phyloP scores from a whole-genome alignment of 2,329 filamentous ascomycete genomes.

The Nemania sp. region DNA sequence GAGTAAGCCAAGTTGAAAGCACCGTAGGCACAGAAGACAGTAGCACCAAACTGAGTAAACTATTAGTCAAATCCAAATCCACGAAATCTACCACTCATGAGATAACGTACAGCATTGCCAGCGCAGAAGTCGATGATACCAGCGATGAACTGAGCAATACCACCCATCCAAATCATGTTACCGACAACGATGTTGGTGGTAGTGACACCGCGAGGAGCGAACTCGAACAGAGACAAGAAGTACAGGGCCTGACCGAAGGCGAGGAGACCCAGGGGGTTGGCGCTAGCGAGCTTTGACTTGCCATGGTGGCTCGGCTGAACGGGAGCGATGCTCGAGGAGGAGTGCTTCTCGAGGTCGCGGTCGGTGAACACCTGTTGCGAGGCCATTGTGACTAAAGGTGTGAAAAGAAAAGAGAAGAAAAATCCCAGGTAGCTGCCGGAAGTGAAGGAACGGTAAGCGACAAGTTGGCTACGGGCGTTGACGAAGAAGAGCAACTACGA shows the following conservation, averaged over 20 bases:
- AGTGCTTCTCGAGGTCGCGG: slow-evolving; percentile 31
- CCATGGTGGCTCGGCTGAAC: slow-evolving; percentile 18
- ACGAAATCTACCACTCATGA: not conserved
- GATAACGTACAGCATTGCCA: slow-evolving; percentile 33
- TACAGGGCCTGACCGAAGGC: slow-evolving; percentile 43
- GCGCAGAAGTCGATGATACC: slow-evolving; percentile 33
- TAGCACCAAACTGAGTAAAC: slow-evolving; percentile 39
- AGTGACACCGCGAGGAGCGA: slow-evolving; percentile 28
- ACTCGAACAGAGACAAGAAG: slow-evolving; percentile 32
- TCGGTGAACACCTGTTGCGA: slow-evolving; percentile 29
- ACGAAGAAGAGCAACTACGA: slow-evolving; percentile 24
- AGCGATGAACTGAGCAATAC: slow-evolving; percentile 35
- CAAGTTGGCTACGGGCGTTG: slow-evolving; percentile 17
- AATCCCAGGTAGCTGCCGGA: slow-evolving; percentile 19
- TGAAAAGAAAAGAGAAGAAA: not conserved
- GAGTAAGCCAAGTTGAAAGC: slow-evolving; percentile 46
- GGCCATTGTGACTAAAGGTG: slow-evolving; percentile 19
- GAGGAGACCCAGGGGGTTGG: slow-evolving; percentile 40
- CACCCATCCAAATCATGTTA: slow-evolving; percentile 44
- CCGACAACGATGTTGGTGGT: slow-evolving; percentile 39
- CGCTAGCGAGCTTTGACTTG: slow-evolving; percentile 31
- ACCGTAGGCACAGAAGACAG: slow-evolving; percentile 44
- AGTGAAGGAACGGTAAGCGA: slow-evolving; percentile 9
- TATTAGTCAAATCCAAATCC: slow-evolving; percentile 5
- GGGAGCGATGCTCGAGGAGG: slow-evolving; percentile 22